phyloP scores from a whole-genome alignment of 164 flowering plant species.

The Chimonanthus praecox region DNA sequence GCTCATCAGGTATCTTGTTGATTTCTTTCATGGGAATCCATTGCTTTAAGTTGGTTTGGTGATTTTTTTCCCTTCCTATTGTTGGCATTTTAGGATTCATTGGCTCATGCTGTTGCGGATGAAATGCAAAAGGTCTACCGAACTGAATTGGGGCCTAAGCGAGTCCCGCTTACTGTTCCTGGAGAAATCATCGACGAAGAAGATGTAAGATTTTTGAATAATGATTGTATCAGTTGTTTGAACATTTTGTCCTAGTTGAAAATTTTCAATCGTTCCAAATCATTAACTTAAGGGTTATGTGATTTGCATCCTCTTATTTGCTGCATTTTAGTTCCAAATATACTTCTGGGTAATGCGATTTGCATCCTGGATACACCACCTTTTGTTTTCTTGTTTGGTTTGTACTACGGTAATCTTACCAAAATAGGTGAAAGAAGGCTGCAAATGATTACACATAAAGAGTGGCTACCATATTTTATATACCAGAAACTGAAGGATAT shows the following conservation, averaged over 20 bases:
- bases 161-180: constrained; percentile 73
- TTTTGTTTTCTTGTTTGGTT: background rate
- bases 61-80: background rate
- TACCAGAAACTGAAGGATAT: background rate
- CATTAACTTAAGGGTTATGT: background rate
- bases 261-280: background rate
- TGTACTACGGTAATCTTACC: background rate
- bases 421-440: background rate
- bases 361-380: background rate
- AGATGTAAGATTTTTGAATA: constrained; percentile 45
- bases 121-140: constrained; percentile 88
- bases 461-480: background rate
- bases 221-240: background rate
- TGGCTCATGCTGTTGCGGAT: constrained; percentile 90
- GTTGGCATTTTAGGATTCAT: constrained; percentile 50
- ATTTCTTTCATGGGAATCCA: background rate
- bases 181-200: constrained; percentile 70
- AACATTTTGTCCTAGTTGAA: background rate
- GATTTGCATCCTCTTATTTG: background rate
- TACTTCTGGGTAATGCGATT: background rate
- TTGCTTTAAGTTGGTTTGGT: background rate
- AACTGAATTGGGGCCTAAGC: constrained; percentile 79
- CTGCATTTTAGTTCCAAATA: background rate
- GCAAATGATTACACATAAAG: background rate
- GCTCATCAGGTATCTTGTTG: constrained; percentile 66